Percentiles rank a stretch among this genome's conserved stretches.
Conservation (phyloP, 2,329 filamentous ascomycete species). For the Exophiala dermatitidis region DNA sequence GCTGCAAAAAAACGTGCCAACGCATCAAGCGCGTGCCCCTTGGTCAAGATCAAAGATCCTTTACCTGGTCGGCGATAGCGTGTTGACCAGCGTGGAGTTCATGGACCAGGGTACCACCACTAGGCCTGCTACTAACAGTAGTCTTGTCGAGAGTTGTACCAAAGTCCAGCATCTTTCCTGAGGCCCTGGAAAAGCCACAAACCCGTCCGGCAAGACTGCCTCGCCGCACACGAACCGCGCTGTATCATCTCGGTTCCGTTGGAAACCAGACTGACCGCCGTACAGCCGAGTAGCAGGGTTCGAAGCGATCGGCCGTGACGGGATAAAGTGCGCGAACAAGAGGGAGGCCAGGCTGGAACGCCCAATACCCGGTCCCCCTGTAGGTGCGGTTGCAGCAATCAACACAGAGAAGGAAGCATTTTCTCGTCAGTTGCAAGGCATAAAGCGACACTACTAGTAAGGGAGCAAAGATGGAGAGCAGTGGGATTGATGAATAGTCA, state of each 20-base stretch:
- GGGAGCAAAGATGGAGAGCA: no score
- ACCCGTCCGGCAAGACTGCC: neutral
- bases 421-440: no score
- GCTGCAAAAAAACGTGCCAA: constrained; percentile 21
- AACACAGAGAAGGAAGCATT: no score
- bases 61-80: constrained; percentile 23
- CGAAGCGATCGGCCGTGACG: neutral
- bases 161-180: neutral
- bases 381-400: no score
- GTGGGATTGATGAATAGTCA: no score
- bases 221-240: no score
- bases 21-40: constrained; percentile 25
- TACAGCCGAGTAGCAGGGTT: neutral
- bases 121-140: neutral
- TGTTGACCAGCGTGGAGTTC: constrained; percentile 1
- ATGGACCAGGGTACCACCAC: neutral
- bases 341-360: no score
- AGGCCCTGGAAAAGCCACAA: neutral
- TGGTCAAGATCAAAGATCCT: constrained; percentile 7
- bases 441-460: no score
- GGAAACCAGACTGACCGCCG: neutral
- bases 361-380: no score
- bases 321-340: no score
- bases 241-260: neutral
- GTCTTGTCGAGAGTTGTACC: neutral